Evolutionary conservation across 2,329 filamentous ascomycete genomes (phyloP).

Genomic region (Diaporthe sp.): DNA sequence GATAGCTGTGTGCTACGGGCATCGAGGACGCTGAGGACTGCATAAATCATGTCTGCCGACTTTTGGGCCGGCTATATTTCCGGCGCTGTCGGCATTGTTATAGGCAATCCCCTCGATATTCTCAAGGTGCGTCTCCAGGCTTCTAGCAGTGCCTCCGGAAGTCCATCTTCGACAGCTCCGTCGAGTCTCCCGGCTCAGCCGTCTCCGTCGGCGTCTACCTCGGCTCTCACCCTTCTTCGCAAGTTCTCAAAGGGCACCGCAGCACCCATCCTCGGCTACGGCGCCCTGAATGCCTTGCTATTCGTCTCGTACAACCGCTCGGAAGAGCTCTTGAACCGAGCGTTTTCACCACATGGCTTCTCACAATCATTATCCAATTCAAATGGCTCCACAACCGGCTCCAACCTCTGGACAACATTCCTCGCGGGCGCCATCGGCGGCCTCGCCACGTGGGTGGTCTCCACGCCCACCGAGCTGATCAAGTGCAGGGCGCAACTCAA

Average conservation of each 20-base stretch:
- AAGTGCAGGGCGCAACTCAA: slow-evolving; percentile 89
- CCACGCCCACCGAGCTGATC: slow-evolving; percentile 89
- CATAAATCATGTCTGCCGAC: slow-evolving; percentile 79
- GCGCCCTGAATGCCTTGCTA: slow-evolving; percentile 89
- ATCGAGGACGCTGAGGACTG: too few species aligned
- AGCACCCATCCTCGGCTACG: slow-evolving; percentile 90
- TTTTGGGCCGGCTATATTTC: slow-evolving; percentile 96
- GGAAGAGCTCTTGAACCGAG: slow-evolving; percentile 70
- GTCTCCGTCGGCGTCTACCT: slow-evolving; percentile 39
- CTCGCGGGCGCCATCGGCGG: slow-evolving; percentile 85
- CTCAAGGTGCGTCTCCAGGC: slow-evolving; percentile 88
- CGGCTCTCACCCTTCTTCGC: slow-evolving; percentile 45
- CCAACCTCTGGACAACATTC: slow-evolving; percentile 78
- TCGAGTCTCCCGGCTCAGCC: slow-evolving; percentile 30
- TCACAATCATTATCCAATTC: slow-evolving; percentile 40
- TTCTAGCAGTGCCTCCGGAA: slow-evolving; percentile 48
- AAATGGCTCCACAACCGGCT: slow-evolving; percentile 53
- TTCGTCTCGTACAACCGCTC: slow-evolving; percentile 93
- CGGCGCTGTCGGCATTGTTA: slow-evolving; percentile 86
- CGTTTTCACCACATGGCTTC: slow-evolving; percentile 46
- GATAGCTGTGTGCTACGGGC: neutral
- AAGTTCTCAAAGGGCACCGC: slow-evolving; percentile 75
- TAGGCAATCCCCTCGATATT: slow-evolving; percentile 82
- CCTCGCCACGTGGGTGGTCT: slow-evolving; percentile 87
- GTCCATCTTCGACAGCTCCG: slow-evolving; percentile 44